These are phyloP conservation scores for Eurotiales sp. DNA, from an alignment of 2,329 filamentous ascomycete species.

Conservation along the genomic window DNA sequence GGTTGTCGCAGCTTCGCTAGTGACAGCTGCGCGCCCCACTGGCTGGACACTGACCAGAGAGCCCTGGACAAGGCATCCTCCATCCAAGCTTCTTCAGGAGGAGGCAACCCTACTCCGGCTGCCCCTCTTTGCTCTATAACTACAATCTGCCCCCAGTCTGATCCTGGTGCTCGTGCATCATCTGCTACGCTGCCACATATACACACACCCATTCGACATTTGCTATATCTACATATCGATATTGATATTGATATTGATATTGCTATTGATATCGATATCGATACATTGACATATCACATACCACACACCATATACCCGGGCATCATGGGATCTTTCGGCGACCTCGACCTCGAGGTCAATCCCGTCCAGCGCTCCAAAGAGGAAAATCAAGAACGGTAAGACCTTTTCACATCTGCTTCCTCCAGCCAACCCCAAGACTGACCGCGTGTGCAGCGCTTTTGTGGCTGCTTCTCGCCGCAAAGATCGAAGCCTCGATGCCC, in stretches of 20 bases:
- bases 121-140: conserved; percentile 12
- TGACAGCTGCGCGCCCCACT: conserved; percentile 10
- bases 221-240: no score
- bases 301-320: no score
- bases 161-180: no score
- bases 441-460: conserved; percentile 62
- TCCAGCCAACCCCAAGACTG: neutral
- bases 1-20: no score
- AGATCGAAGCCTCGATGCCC: conserved; percentile 81
- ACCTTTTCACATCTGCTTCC: no score
- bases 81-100: neutral
- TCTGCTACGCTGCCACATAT: no score
- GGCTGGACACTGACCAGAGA: no score
- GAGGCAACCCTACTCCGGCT: neutral
- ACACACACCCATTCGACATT: no score
- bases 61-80: conserved; percentile 6
- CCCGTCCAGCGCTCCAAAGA: conserved; percentile 36
- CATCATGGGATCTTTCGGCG: conserved; percentile 9
- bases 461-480: conserved; percentile 85
- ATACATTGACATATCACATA: no score
- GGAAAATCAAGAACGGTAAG: conserved; percentile 46
- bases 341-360: conserved; percentile 22
- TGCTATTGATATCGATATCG: no score
- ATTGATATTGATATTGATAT: no score
- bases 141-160: no score